Conservation (phyloP, 78 protist genomes). For the Dictyostelium brefeldianum region DNA sequence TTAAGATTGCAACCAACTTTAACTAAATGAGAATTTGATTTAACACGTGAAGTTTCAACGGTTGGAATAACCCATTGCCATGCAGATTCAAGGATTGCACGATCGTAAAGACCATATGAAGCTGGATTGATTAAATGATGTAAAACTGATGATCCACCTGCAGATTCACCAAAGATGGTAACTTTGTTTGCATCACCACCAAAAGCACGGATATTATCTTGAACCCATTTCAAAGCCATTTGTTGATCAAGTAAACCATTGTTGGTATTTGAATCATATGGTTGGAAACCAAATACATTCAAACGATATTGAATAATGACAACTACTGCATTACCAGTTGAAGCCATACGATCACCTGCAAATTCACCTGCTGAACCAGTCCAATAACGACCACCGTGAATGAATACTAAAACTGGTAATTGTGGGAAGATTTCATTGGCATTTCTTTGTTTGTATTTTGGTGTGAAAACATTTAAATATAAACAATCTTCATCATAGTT, state of each 20-base stretch:
- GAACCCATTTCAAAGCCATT: conserved; percentile 87
- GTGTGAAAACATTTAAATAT: conserved; percentile 82
- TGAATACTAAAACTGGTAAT: conserved; percentile 64
- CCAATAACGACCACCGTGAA: conserved; percentile 80
- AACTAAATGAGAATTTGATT: conserved; percentile 5
- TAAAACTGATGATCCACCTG: conserved; percentile 86
- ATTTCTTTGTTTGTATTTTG: conserved; percentile 29
- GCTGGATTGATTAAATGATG: conserved; percentile 52
- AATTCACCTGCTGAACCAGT: conserved; percentile 31
- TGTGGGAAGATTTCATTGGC: not conserved
- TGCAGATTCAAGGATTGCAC: conserved; percentile 64
- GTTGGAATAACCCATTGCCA: conserved; percentile 77
- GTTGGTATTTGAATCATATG: conserved; percentile 80
- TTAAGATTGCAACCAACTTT: conserved; percentile 24
- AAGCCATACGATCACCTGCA: conserved; percentile 40
- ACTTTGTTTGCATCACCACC: conserved; percentile 86
- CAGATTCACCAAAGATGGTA: conserved; percentile 89
- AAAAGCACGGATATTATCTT: conserved; percentile 83
- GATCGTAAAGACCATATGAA: conserved; percentile 36
- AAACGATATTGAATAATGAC: conserved; percentile 88
- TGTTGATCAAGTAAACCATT: conserved; percentile 89
- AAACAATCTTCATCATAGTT: conserved; percentile 80
- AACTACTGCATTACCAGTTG: conserved; percentile 47
- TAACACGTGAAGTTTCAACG: conserved; percentile 9
- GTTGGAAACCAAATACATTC: conserved; percentile 83